phyloP scores from a whole-genome alignment of 2,329 filamentous ascomycete species.

The Fusarium sp. region DNA sequence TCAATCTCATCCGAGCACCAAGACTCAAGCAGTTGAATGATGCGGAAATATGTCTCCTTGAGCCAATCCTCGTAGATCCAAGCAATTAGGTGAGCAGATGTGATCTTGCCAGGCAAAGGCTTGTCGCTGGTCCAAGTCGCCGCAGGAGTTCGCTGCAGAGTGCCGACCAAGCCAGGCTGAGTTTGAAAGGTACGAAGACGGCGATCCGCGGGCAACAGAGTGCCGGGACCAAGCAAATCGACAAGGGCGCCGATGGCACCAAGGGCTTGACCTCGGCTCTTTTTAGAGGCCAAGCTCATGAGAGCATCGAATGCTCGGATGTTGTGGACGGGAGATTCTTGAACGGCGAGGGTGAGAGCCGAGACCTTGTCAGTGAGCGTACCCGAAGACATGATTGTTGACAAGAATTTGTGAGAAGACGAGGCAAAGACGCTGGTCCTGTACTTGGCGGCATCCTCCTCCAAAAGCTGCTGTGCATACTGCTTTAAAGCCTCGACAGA shows the following conservation, averaged over 20 bases:
- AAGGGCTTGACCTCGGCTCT: conserved; percentile 91
- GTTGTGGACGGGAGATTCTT: conserved; percentile 96
- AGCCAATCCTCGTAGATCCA: conserved; percentile 98
- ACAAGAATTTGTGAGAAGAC: conserved; percentile 94
- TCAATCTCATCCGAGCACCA: conserved; percentile 98
- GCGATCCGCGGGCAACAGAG: conserved; percentile 83
- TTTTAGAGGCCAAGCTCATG: conserved; percentile 86
- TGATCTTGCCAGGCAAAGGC: conserved; percentile 78
- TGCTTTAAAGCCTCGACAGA: conserved; percentile 68
- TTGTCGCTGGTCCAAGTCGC: conserved; percentile 76
- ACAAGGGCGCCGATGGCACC: conserved; percentile 93
- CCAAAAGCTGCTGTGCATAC: conserved; percentile 80
- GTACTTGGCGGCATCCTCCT: conserved; percentile 83
- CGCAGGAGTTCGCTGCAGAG: conserved; percentile 71
- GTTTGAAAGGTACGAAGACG: conserved; percentile 83
- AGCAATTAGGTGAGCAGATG: conserved; percentile 81
- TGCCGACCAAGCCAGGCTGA: conserved; percentile 81
- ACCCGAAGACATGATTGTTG: conserved; percentile 95
- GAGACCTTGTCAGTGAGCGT: conserved; percentile 98
- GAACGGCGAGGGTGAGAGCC: conserved; percentile 90
- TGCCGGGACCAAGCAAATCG: conserved; percentile 91
- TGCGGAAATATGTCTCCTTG: conserved; percentile 92
- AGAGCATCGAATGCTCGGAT: conserved; percentile 89
- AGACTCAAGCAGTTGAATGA: conserved; percentile 89
- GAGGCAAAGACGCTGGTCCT: conserved; percentile 79